These are phyloP conservation scores for bread wheat (Triticum aestivum) DNA, from an alignment of 176 grass and related monocot species.

Conservation along the genomic window DNA sequence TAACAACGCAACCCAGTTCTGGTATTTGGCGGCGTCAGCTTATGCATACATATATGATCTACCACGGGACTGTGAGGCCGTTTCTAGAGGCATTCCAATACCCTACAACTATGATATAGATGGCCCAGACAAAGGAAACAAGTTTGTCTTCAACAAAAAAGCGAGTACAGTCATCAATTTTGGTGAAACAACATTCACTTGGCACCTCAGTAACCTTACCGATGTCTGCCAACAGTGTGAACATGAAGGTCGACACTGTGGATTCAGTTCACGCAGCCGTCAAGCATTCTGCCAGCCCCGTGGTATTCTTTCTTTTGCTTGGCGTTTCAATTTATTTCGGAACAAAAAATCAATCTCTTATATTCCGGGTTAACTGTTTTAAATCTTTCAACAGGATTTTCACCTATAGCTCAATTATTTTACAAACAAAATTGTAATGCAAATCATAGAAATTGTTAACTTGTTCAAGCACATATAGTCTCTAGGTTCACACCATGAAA, in stretches of 20 bases:
- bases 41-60: conserved; percentile 10
- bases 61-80: not conserved
- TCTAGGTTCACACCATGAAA: too few species aligned
- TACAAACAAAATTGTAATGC: not conserved
- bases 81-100: not conserved
- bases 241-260: not conserved
- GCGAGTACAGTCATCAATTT: too few species aligned
- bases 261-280: not conserved
- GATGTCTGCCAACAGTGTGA: conserved; percentile 28
- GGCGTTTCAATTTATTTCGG: not conserved
- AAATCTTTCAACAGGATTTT: not conserved
- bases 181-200: not conserved
- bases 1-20: too few species aligned
- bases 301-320: not conserved
- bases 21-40: not conserved
- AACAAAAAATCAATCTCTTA: not conserved
- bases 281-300: conserved; percentile 37
- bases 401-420: not conserved
- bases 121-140: too few species aligned
- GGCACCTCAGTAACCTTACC: conserved; percentile 21
- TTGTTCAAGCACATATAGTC: too few species aligned
- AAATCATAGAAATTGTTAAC: too few species aligned
- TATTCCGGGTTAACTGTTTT: not conserved
- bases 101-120: not conserved
- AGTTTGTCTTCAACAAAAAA: too few species aligned